Evolutionary conservation across 148 eudicot genomes (phyloP).

Genomic region (Chenopodium suecicum): DNA sequence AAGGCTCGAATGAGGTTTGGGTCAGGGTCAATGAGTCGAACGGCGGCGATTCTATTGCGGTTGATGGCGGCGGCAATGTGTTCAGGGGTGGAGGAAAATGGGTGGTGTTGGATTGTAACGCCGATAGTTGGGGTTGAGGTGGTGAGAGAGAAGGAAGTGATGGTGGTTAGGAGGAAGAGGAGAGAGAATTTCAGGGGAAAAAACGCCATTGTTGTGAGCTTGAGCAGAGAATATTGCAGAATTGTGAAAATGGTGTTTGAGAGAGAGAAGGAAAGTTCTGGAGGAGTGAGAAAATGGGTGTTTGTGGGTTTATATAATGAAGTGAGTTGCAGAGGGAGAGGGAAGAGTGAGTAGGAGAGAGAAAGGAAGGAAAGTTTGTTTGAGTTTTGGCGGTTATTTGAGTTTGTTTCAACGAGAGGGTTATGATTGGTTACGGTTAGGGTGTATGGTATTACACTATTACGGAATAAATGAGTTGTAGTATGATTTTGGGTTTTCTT

Average conservation of each 20-base stretch:
- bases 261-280: not conserved
- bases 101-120: slow-evolving; percentile 27
- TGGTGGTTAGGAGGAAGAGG: not conserved
- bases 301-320: too few relatives aligned
- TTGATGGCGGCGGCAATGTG: slow-evolving; percentile 23
- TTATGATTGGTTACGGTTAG: not conserved
- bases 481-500: too few relatives aligned
- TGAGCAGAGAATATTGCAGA: not conserved
- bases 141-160: not conserved
- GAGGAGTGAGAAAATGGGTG: not conserved
- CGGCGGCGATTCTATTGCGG: slow-evolving; percentile 37
- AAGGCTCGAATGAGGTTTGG: slow-evolving; percentile 60
- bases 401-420: not conserved
- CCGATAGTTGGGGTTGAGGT: slow-evolving; percentile 20
- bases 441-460: not conserved
- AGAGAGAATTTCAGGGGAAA: not conserved
- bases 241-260: too few relatives aligned
- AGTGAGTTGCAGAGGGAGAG: not conserved
- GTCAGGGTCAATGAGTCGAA: slow-evolving; percentile 46
- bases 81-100: slow-evolving; percentile 13
- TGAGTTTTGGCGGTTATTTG: not conserved
- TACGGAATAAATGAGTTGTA: too few relatives aligned
- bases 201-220: slow-evolving; percentile 17
- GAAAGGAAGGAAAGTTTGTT: not conserved
- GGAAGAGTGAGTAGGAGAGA: not conserved